These are phyloP conservation scores for Paraleonurus japonicus DNA, from an alignment of 257 asterid genomes.

Conservation along the genomic window DNA sequence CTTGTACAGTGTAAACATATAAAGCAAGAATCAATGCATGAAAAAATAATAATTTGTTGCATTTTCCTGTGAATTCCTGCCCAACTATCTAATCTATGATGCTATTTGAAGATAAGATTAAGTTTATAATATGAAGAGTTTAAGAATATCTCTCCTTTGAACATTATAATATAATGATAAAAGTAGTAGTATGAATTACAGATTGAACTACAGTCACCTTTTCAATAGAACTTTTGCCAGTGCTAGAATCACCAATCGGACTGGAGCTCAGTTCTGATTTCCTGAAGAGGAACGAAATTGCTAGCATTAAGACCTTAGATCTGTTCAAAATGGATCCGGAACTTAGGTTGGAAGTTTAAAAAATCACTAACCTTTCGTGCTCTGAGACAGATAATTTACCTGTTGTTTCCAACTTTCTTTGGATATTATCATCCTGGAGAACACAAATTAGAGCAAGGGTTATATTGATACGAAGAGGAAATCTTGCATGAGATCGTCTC, in stretches of 20 bases:
- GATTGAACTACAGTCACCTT: conserved; percentile 28
- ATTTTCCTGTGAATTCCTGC: not conserved
- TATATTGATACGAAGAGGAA: not conserved
- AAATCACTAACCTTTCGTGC: conserved; percentile 33
- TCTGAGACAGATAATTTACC: conserved; percentile 24
- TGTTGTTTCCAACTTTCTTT: conserved; percentile 21
- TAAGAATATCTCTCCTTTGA: not conserved
- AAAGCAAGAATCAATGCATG: not conserved
- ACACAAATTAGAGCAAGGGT: not conserved
- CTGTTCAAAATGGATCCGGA: not conserved
- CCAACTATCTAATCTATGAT: not conserved
- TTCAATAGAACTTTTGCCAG: conserved; percentile 21
- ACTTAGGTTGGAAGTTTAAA: not conserved
- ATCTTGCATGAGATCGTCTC: no score
- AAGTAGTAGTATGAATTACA: not conserved
- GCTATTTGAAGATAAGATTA: conserved; percentile 4
- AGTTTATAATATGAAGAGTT: conserved; percentile 4
- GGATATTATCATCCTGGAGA: conserved; percentile 38
- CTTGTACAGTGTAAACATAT: not conserved
- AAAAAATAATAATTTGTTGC: not conserved
- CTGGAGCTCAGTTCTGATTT: conserved; percentile 24
- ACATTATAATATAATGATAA: not conserved
- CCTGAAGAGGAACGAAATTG: conserved; percentile 29
- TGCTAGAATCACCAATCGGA: conserved; percentile 25
- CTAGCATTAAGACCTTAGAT: conserved; percentile 1